A percentile compares a stretch with the other conserved stretches of the same genome.
Evolutionary conservation across 257 asterid species (phyloP).

Genomic region (Haberlea rhodopensis): DNA sequence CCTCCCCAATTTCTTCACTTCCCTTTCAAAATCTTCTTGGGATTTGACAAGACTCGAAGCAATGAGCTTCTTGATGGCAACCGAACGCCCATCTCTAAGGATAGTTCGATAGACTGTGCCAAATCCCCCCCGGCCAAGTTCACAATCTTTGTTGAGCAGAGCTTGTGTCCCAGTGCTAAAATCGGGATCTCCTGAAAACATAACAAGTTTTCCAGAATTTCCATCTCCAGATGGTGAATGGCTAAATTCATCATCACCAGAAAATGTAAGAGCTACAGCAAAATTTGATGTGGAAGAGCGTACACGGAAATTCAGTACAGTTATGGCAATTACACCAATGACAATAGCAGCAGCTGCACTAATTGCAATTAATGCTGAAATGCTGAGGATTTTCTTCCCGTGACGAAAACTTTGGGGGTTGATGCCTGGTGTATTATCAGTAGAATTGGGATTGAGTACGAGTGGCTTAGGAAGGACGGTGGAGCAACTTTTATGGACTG

Average conservation of each 20-base stretch:
- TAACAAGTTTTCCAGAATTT: constrained; percentile 81
- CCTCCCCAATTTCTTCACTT: constrained; percentile 62
- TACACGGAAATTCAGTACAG: constrained; percentile 76
- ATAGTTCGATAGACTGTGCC: constrained; percentile 77
- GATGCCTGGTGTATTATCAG: constrained; percentile 52
- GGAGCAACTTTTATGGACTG: constrained; percentile 58
- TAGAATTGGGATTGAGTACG: constrained; percentile 80
- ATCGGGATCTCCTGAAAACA: constrained; percentile 82
- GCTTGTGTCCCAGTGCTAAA: constrained; percentile 77
- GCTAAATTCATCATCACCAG: constrained; percentile 73
- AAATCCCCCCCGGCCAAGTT: constrained; percentile 91
- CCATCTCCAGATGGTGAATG: constrained; percentile 58
- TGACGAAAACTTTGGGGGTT: constrained; percentile 44
- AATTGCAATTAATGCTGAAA: constrained; percentile 81
- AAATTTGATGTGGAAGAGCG: constrained; percentile 55
- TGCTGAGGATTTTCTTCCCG: constrained; percentile 77
- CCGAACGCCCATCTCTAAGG: constrained; percentile 69
- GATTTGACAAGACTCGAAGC: constrained; percentile 81
- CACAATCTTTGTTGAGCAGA: constrained; percentile 82
- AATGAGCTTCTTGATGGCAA: constrained; percentile 84
- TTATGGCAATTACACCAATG: constrained; percentile 77
- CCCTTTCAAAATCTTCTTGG: constrained; percentile 80
- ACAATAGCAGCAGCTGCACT: constrained; percentile 86
- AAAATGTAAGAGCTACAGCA: constrained; percentile 58
- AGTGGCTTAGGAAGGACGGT: constrained; percentile 82